Conservation (phyloP, 2,329 filamentous ascomycete species). For the Pseudogymnoascus pannorum region DNA sequence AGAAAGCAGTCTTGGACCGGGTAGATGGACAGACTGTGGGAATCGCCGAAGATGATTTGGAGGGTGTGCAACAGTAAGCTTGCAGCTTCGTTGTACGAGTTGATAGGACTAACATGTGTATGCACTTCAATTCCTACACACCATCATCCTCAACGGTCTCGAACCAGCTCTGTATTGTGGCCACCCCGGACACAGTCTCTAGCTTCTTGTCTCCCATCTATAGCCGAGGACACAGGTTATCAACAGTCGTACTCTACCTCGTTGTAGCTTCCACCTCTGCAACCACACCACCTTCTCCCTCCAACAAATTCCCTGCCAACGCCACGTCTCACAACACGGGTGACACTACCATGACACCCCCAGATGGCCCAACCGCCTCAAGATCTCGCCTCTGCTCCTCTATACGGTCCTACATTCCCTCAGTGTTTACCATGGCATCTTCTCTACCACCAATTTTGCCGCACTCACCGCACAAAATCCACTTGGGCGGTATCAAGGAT, state of each 20-base stretch:
- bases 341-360: neutral
- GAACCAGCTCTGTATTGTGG: slow-evolving; percentile 16
- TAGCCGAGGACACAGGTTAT: slow-evolving; percentile 10
- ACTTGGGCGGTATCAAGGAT: slow-evolving; percentile 20
- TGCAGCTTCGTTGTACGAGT: neutral
- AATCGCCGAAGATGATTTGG: slow-evolving; percentile 18
- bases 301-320: neutral
- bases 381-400: slow-evolving; percentile 16
- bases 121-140: slow-evolving; percentile 16
- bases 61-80: slow-evolving; percentile 17
- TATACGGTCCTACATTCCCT: slow-evolving; percentile 19
- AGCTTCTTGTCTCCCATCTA: slow-evolving; percentile 12
- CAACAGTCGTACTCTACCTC: slow-evolving; percentile 13
- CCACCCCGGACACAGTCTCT: slow-evolving; percentile 13
- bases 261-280: neutral
- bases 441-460: slow-evolving; percentile 14
- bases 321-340: neutral
- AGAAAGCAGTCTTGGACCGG: slow-evolving; percentile 19
- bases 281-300: neutral
- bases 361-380: slow-evolving; percentile 13
- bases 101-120: neutral
- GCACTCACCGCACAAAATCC: slow-evolving; percentile 16
- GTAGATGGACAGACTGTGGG: slow-evolving; percentile 17
- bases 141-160: slow-evolving; percentile 13
- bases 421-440: neutral